Conservation (phyloP, 495 filamentous ascomycete species). For the Bacidia gigantensis region DNA sequence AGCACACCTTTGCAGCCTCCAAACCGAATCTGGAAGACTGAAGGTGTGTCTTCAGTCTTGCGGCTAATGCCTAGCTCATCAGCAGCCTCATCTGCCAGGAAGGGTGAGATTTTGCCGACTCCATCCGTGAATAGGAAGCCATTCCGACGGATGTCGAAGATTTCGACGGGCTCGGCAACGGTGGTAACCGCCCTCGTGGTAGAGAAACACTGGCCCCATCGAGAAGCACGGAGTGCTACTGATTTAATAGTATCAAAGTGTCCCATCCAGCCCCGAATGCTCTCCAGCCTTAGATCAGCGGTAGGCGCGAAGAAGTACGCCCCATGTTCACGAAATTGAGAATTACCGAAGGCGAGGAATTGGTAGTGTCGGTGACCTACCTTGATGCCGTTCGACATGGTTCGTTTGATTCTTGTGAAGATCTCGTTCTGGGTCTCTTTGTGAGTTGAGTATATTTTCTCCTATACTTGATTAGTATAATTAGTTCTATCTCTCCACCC, state of each 20-base stretch:
- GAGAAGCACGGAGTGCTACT: conserved; percentile 73
- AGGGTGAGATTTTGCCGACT: conserved; percentile 77
- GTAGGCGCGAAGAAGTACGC: conserved; percentile 75
- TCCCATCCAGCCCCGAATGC: conserved; percentile 89
- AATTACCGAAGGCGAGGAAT: conserved; percentile 91
- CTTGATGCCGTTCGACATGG: conserved; percentile 62
- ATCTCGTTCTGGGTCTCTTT: conserved; percentile 51
- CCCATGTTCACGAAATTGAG: conserved; percentile 82
- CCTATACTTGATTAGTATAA: conserved; percentile 14
- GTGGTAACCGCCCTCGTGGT: conserved; percentile 62
- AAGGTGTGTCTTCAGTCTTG: conserved; percentile 40
- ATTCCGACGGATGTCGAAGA: conserved; percentile 52
- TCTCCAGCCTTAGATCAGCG: conserved; percentile 44
- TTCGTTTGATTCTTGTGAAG: conserved; percentile 57
- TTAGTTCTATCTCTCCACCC: conserved; percentile 35
- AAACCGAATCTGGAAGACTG: conserved; percentile 80
- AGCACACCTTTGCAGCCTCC: conserved; percentile 89
- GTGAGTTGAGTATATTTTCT: conserved; percentile 41
- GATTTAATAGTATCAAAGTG: conserved; percentile 61
- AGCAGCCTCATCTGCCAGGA: conserved; percentile 56
- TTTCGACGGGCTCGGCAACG: conserved; percentile 26
- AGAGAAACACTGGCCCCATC: conserved; percentile 90
- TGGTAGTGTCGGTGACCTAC: conserved; percentile 73
- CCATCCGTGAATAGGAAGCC: conserved; percentile 75
- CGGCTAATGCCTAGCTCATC: conserved; percentile 45